Base-by-base conservation (phyloP, 2,329 filamentous ascomycete species). In the Xylariales sp. region DNA sequence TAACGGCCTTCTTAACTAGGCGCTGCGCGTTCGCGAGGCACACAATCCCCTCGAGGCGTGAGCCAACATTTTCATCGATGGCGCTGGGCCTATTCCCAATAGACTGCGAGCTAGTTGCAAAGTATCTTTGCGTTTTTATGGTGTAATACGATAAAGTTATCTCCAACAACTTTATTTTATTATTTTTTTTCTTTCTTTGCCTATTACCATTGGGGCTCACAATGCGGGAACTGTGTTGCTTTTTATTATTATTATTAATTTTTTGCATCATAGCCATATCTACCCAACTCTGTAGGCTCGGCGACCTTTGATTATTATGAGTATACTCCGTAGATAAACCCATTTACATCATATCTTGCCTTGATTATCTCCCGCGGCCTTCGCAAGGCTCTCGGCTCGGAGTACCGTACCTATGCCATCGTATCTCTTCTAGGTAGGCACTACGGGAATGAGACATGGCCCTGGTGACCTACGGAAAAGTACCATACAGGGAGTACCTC, bases 1-100 rank as follows among this genome's bases (percentile, higher is more conserved):
- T 56, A 71, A 62, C 63, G 52, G 61, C 73, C 74, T 75, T 74
- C 74, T 75, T 66, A 72, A 73, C 68, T 74, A 52, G 73, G 74
- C 68, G 43, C 65, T 70, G 58, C 61, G 68, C 70, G 68, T 64
- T 64, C 62, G 65, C 69, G 55, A 69, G 65, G 68, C 64, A 46
- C 34, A 18, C 34, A 36, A 30, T 57, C 56, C 23, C 64, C 62
- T 68, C 36, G 41, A 68, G 55, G 50, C 43, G n/a, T 43, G 49
- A 52, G 55, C 43, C 54, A 50, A n/a, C 32, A 48, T 46, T 53
- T 39, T 54, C 45, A 46, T 56, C 45, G 14, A 52, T 58, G 41
- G 52, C 56, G 64, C 55, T 45, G 32, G 62, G 55, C 61, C 62
- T 60, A 34, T 61, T 53, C 58, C 55, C 65, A 63, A 69, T 69